These are phyloP conservation scores for Eleusine indica DNA, from an alignment of 176 grass and related monocot genomes.

Conservation along the genomic window DNA sequence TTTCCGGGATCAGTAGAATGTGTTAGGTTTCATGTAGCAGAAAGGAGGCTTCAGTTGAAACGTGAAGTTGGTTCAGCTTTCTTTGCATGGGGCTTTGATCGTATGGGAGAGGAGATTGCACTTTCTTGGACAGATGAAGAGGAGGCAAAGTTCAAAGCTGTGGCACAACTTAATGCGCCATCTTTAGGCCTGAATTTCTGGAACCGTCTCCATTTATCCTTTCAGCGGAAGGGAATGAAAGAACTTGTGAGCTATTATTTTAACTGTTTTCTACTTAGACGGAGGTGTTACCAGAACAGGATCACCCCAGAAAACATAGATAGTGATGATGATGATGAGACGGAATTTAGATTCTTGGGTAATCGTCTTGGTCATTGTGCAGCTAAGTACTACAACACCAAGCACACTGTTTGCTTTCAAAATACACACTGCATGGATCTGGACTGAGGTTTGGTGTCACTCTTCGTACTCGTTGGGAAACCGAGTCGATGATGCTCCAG, in stretches of 20 bases:
- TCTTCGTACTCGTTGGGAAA: conserved; percentile 4
- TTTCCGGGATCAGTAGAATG: conserved; percentile 56
- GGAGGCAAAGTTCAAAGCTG: conserved; percentile 67
- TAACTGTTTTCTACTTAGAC: conserved; percentile 76
- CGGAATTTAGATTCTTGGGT: conserved; percentile 59
- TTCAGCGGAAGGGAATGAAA: conserved; percentile 56
- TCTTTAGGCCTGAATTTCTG: conserved; percentile 57
- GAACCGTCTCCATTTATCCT: conserved; percentile 46
- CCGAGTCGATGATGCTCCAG: not conserved
- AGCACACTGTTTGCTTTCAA: conserved; percentile 46
- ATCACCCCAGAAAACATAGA: conserved; percentile 63
- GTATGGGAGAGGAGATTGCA: conserved; percentile 86
- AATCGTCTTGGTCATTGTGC: conserved; percentile 56
- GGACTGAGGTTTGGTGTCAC: conserved; percentile 39
- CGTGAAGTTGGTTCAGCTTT: conserved; percentile 61
- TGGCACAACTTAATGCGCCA: conserved; percentile 44
- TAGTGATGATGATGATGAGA: conserved; percentile 87
- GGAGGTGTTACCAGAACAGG: conserved; percentile 81
- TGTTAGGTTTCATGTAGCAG: conserved; percentile 68
- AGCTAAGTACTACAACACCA: conserved; percentile 50
- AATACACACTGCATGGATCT: conserved; percentile 76
- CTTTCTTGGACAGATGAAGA: conserved; percentile 83
- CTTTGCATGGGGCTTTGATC: conserved; percentile 71
- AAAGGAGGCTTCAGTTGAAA: conserved; percentile 59
- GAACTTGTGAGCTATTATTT: conserved; percentile 87